phyloP scores from a whole-genome alignment of 169 alveolate genomes.

The Eimeria mitis region DNA sequence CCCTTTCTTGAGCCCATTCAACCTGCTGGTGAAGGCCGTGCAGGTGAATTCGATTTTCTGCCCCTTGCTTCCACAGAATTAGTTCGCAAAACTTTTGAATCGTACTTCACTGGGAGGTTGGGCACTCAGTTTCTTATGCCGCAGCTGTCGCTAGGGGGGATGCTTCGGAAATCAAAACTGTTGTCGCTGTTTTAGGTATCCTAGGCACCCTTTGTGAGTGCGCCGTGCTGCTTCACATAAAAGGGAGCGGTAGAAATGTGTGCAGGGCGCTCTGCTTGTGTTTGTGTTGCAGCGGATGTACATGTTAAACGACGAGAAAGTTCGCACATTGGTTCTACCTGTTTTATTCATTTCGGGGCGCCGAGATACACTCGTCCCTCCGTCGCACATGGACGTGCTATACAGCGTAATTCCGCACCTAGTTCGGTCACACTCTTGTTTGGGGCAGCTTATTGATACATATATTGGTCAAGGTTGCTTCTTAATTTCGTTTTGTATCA shows the following conservation, averaged over 20 bases:
- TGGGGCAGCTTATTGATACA: not conserved
- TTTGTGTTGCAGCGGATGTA: constrained; percentile 47
- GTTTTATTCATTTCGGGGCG: constrained; percentile 75
- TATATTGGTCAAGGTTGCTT: not conserved
- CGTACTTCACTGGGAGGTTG: not conserved
- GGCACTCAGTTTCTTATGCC: not conserved
- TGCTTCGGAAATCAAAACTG: not conserved
- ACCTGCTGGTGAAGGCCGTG: constrained; percentile 52
- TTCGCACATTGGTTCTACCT: constrained; percentile 55
- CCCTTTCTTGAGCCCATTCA: constrained; percentile 82
- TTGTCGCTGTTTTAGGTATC: not conserved
- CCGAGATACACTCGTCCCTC: constrained; percentile 60
- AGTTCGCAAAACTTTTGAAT: not conserved
- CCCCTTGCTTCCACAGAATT: not conserved
- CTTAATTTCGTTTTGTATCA: not conserved
- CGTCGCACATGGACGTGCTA: constrained; percentile 70
- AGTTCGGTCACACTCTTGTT: not conserved
- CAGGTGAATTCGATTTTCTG: constrained; percentile 13
- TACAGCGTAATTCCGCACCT: constrained; percentile 9
- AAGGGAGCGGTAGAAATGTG: not conserved
- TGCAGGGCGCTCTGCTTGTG: not conserved
- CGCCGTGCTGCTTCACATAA: not conserved
- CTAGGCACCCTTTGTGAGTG: not conserved
- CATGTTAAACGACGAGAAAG: constrained; percentile 57
- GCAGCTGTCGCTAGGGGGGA: not conserved